Evolutionary conservation across 441 rosid species (phyloP), one percentile per base, ranked within the genome.

Genomic region (Euphorbia schlechtendalii): DNA sequence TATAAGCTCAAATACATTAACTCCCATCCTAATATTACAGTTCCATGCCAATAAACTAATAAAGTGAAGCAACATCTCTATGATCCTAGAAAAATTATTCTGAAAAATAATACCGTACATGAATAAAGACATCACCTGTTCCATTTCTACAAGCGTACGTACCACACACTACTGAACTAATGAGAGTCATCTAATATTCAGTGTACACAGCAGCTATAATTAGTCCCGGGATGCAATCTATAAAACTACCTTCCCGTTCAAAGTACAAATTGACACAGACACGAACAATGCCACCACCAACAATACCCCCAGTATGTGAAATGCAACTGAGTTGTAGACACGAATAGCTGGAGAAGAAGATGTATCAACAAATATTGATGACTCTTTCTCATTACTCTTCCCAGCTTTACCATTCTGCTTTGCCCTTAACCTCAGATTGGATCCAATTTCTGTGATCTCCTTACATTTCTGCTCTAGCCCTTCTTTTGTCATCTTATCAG

Each of bases 371-470:
- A 27, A 46, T 41, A 38, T 56, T 7, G 69, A 53, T 21, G 71
- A 56, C 21, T 20, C 77, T 10, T 12, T 71, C 72, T 46, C 41
- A 6, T 13, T 15, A 15, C 15, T 3, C 34, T 68, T 38, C 0
- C 21, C 61, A 0, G 64, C 63, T 64, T 73, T 68, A 41, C 52
- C 68, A 22, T 38, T 67, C 6, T 6, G 41, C 69, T 78, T 80
- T 46, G 38, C 64, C 71, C 85, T 66, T 28, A 40, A 65, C 49
- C 77, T 77, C 71, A 67, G n/a, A 18, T 73, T 64, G 46, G 64
- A 64, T 0, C 58, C 46, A 15, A 65, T 63, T 56, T 69, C 76
- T 8, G 53, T 15, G 22, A 40, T 45, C 58, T 53, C 63, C 9
- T 68, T 65, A 4, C 38, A 60, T 55, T 36, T 60, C 45, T 61